Evolutionary conservation across 495 filamentous ascomycete genomes (phyloP).

Genomic region (Talaromyces adpressus): DNA sequence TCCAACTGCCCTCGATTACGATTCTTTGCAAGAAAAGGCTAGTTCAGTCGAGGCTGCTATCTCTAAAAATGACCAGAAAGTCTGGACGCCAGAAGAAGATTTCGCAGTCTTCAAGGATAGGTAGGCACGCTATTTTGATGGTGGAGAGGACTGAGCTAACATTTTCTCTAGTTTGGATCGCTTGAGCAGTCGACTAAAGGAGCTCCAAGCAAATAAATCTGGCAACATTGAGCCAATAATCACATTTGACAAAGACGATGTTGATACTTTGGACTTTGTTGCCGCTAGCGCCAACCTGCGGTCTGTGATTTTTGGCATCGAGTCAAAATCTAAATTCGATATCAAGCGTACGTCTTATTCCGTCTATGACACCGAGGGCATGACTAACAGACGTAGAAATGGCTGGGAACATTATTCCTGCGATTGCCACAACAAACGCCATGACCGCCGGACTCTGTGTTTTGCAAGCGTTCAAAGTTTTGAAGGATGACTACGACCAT

Average conservation of each 20-base stretch:
- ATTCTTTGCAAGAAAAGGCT: slow-evolving; percentile 41
- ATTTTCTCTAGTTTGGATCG: slow-evolving; percentile 51
- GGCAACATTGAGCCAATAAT: slow-evolving; percentile 56
- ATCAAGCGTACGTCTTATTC: slow-evolving; percentile 63
- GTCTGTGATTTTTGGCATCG: slow-evolving; percentile 79
- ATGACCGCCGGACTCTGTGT: slow-evolving; percentile 93
- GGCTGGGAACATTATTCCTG: slow-evolving; percentile 98
- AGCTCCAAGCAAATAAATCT: slow-evolving; percentile 39
- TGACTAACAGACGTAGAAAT: slow-evolving; percentile 51
- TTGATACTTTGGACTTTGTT: slow-evolving; percentile 93
- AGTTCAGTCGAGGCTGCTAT: slow-evolving; percentile 44
- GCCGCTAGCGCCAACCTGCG: slow-evolving; percentile 83
- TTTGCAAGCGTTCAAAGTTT: slow-evolving; percentile 85
- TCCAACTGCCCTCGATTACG: slow-evolving; percentile 67
- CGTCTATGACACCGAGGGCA: not conserved
- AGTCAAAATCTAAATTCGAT: slow-evolving; percentile 84
- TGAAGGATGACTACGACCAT: slow-evolving; percentile 62
- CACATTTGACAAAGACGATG: slow-evolving; percentile 94
- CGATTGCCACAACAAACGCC: slow-evolving; percentile 96
- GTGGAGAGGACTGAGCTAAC: slow-evolving; percentile 11
- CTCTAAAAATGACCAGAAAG: slow-evolving; percentile 59
- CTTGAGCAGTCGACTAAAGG: slow-evolving; percentile 64
- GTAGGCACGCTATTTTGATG: slow-evolving; percentile 17
- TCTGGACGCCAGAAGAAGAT: slow-evolving; percentile 80
- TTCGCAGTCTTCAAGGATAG: slow-evolving; percentile 80